Conservation (phyloP, 2,329 filamentous ascomycete species). For the Alternaria triticina region DNA sequence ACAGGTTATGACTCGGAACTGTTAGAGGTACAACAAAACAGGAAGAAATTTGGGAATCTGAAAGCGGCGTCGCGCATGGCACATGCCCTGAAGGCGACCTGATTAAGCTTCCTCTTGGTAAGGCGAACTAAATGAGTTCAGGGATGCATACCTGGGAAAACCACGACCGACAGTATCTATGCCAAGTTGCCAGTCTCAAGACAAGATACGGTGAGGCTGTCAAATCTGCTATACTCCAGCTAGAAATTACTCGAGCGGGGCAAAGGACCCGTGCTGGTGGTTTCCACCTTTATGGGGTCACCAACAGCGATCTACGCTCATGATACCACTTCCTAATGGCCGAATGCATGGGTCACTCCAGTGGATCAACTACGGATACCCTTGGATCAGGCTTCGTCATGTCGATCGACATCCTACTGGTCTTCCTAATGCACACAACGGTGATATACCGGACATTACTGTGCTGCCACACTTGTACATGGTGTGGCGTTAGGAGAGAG, state of each 20-base stretch:
- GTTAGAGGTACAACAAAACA: no score
- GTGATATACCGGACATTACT: not conserved
- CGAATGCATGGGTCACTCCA: not conserved
- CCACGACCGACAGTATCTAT: not conserved
- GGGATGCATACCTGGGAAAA: not conserved
- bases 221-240: not conserved
- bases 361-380: not conserved
- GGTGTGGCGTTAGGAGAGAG: not conserved
- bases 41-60: not conserved
- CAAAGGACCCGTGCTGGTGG: not conserved
- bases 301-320: not conserved
- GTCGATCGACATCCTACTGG: not conserved
- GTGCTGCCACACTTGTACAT: not conserved
- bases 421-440: not conserved
- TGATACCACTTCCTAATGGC: not conserved
- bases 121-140: no score
- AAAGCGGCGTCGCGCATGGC: not conserved
- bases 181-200: not conserved
- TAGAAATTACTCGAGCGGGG: not conserved
- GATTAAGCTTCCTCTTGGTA: not conserved
- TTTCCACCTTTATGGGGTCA: not conserved
- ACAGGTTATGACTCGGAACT: not conserved
- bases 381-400: not conserved
- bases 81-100: not conserved
- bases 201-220: not conserved